A percentile compares a stretch with the other conserved stretches of the same genome.
phyloP scores from a whole-genome alignment of 768 basidiomycete species.

The Multifurca ochricompacta region DNA sequence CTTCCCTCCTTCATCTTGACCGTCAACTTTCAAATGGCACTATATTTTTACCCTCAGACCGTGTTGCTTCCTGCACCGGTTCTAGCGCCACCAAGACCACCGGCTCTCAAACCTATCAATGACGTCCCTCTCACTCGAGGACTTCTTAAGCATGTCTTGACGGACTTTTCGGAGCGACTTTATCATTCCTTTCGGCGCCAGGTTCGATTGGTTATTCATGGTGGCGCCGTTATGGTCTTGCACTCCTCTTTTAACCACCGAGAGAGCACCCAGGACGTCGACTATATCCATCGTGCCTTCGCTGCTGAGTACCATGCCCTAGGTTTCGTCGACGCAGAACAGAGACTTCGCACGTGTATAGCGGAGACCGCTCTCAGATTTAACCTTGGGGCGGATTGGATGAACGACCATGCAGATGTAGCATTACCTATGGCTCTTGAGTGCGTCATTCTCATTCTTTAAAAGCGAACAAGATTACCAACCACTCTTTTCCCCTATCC shows the following conservation, averaged over 20 bases:
- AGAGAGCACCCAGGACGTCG: conserved; percentile 57
- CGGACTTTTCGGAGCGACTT: conserved; percentile 43
- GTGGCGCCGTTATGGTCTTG: conserved; percentile 68
- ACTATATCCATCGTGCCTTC: conserved; percentile 59
- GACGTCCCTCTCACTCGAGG: conserved; percentile 5
- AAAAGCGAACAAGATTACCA: no score
- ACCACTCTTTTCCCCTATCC: no score
- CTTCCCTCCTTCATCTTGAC: not conserved
- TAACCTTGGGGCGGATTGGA: conserved; percentile 58
- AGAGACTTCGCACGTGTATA: conserved; percentile 51
- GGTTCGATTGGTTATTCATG: conserved; percentile 59
- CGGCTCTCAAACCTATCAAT: conserved; percentile 5
- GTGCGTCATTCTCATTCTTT: conserved; percentile 43
- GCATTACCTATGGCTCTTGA: conserved; percentile 59
- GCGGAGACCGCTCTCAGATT: conserved; percentile 43
- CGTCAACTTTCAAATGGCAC: not conserved
- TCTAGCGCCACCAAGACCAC: not conserved
- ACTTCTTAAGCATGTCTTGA: not conserved
- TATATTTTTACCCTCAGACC: not conserved
- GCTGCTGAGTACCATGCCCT: conserved; percentile 42
- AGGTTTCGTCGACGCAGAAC: conserved; percentile 45
- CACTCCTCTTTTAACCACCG: conserved; percentile 39
- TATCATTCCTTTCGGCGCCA: conserved; percentile 39
- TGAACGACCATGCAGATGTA: conserved; percentile 69
- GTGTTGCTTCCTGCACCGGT: not conserved